A percentile compares a stretch with the other conserved stretches of the same genome.
These are phyloP conservation scores for Botrytis hyacinthi DNA, from an alignment of 2,329 filamentous ascomycete species.

Conservation along the genomic window DNA sequence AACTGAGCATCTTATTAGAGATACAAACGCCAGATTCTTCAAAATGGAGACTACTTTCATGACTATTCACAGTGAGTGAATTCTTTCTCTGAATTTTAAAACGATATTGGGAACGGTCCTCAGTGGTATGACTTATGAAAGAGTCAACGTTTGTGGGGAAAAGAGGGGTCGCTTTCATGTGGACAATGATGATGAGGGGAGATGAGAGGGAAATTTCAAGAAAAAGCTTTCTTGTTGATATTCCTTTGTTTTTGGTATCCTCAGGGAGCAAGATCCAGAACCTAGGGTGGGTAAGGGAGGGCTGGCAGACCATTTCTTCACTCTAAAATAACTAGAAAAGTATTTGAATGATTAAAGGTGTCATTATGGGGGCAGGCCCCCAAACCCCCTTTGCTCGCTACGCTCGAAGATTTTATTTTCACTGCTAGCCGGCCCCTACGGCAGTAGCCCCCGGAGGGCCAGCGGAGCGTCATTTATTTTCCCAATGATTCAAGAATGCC, in stretches of 20 bases:
- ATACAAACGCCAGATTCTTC: conserved; percentile 39
- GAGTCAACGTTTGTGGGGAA: background rate
- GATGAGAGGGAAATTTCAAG: background rate
- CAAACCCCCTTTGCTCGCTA: background rate
- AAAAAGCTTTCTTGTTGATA: background rate
- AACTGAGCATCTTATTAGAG: conserved; percentile 41
- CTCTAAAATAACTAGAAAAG: background rate
- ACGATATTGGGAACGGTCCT: background rate
- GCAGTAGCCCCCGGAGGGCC: background rate
- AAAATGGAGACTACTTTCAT: conserved; percentile 85
- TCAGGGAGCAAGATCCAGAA: background rate
- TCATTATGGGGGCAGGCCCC: background rate
- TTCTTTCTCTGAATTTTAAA: background rate
- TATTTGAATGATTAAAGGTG: background rate
- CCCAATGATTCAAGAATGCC: conserved; percentile 18
- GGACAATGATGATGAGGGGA: background rate
- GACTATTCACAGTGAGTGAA: conserved; percentile 75
- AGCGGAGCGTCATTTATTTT: background rate
- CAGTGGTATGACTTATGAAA: background rate
- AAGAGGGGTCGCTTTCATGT: background rate
- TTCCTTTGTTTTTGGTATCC: background rate
- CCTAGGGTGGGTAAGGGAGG: background rate
- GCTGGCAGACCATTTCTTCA: background rate
- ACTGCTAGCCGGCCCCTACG: background rate
- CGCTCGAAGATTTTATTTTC: background rate